phyloP scores from a whole-genome alignment of 768 basidiomycete species.

The Roridomyces roridus region DNA sequence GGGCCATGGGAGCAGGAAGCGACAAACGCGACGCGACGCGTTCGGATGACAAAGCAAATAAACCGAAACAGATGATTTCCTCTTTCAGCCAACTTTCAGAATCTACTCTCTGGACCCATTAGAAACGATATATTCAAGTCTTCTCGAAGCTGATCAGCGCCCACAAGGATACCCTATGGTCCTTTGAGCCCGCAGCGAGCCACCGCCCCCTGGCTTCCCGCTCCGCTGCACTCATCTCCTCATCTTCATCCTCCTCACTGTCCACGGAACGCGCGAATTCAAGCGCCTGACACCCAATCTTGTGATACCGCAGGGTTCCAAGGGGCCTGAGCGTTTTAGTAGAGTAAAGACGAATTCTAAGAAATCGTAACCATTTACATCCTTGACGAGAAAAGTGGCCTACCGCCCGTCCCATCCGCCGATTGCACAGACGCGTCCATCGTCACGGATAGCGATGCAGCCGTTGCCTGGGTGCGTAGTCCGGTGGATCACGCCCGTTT shows the following conservation, averaged over 20 bases:
- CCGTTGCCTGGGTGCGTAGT: slow-evolving; percentile 86
- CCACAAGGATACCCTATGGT: slow-evolving; percentile 78
- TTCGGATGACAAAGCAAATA: background rate
- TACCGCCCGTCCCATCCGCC: slow-evolving; percentile 97
- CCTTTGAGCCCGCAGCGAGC: slow-evolving; percentile 71
- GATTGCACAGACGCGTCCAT: slow-evolving; percentile 77
- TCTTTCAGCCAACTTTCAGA: background rate
- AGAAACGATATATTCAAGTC: too few relatives aligned
- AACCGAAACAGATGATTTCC: background rate
- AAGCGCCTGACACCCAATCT: slow-evolving; percentile 74
- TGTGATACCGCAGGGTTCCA: slow-evolving; percentile 86
- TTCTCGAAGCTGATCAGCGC: slow-evolving; percentile 58
- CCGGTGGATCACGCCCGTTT: too few relatives aligned
- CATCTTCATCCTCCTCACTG: slow-evolving; percentile 55
- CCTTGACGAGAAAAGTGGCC: slow-evolving; percentile 37
- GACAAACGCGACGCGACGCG: background rate
- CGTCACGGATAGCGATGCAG: slow-evolving; percentile 74
- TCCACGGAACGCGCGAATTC: slow-evolving; percentile 60
- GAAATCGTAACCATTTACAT: too few relatives aligned
- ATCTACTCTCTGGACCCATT: too few relatives aligned
- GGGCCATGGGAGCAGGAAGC: background rate
- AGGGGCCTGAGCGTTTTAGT: slow-evolving; percentile 79
- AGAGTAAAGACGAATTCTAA: slow-evolving; percentile 87
- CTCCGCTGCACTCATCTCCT: slow-evolving; percentile 54
- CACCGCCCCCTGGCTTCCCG: slow-evolving; percentile 57